Percentiles rank a stretch among this genome's conserved stretches.
phyloP scores from a whole-genome alignment of 2,329 filamentous ascomycete genomes.

The Elsinoe perseae region DNA sequence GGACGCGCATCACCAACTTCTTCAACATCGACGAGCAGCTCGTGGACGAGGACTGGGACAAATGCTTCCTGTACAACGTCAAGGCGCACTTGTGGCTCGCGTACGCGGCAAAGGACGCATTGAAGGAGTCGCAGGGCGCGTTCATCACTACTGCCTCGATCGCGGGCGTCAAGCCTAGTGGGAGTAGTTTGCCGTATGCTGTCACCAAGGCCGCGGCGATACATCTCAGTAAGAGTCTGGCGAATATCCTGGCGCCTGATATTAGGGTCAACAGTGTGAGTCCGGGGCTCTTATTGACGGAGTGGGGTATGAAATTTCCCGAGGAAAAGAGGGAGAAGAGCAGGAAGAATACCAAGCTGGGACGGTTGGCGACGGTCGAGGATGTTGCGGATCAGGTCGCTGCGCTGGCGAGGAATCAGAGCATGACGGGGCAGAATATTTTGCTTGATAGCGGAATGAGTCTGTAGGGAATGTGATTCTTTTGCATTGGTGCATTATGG shows the following conservation, averaged over 20 bases:
- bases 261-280: conserved; percentile 54
- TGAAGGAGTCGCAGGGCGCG: conserved; percentile 50
- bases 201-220: conserved; percentile 36
- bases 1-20: conserved; percentile 37
- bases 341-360: conserved; percentile 23
- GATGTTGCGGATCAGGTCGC: conserved; percentile 50
- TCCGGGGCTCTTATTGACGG: conserved; percentile 43
- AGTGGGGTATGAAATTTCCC: conserved; percentile 43
- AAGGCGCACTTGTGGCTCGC: conserved; percentile 55
- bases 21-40: conserved; percentile 46
- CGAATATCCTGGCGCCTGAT: conserved; percentile 45
- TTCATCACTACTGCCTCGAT: conserved; percentile 59
- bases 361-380: conserved; percentile 34
- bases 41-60: conserved; percentile 54
- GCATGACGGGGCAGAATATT: conserved; percentile 47
- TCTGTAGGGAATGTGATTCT: conserved; percentile 18
- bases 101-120: conserved; percentile 46
- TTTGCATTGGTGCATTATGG: background rate
- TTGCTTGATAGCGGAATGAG: conserved; percentile 42
- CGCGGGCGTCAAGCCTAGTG: conserved; percentile 56
- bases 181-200: conserved; percentile 46
- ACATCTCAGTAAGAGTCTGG: conserved; percentile 50
- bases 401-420: conserved; percentile 42
- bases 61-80: conserved; percentile 54
- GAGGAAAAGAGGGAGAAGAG: conserved; percentile 38